Conservation (phyloP, 2,329 filamentous ascomycete genomes). For the Ascochyta fabae region DNA sequence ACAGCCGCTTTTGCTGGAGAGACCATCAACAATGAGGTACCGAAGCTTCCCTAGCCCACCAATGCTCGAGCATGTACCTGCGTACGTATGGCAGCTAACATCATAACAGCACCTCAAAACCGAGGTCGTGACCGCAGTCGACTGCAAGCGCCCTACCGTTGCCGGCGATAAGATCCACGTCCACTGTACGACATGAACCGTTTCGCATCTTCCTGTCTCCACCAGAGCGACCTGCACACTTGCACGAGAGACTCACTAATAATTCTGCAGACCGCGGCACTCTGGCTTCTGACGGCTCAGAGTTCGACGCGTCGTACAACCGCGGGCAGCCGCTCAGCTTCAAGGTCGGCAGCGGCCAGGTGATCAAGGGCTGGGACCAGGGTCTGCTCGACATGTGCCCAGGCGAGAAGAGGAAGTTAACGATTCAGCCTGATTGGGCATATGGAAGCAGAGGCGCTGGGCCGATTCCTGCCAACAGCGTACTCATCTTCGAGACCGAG, state of each 20-base stretch:
- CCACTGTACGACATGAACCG: slow-evolving; percentile 56
- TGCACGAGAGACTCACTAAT: slow-evolving; percentile 46
- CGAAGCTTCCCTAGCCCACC: not conserved
- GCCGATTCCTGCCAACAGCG: slow-evolving; percentile 84
- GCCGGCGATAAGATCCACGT: slow-evolving; percentile 80
- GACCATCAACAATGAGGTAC: slow-evolving; percentile 44
- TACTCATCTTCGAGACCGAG: slow-evolving; percentile 90
- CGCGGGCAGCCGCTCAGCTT: slow-evolving; percentile 80
- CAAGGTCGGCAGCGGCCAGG: slow-evolving; percentile 79
- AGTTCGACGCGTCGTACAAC: slow-evolving; percentile 68
- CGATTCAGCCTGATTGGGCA: slow-evolving; percentile 84
- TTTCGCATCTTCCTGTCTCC: not conserved
- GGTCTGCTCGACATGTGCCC: slow-evolving; percentile 94
- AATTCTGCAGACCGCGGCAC: slow-evolving; percentile 70
- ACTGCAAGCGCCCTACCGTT: slow-evolving; percentile 77
- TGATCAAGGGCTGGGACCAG: slow-evolving; percentile 97
- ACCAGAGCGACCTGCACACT: not conserved
- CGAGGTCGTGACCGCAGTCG: slow-evolving; percentile 73
- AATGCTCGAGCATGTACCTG: slow-evolving; percentile 1
- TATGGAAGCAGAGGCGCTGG: slow-evolving; percentile 82
- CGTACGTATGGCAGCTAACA: slow-evolving; percentile 21
- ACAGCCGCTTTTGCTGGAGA: slow-evolving; percentile 51
- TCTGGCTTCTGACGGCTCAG: slow-evolving; percentile 69
- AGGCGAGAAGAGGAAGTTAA: slow-evolving; percentile 90
- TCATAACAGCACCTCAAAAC: slow-evolving; percentile 70